Base-by-base conservation (phyloP, 805 yeast species). In the Candida ovalis region DNA sequence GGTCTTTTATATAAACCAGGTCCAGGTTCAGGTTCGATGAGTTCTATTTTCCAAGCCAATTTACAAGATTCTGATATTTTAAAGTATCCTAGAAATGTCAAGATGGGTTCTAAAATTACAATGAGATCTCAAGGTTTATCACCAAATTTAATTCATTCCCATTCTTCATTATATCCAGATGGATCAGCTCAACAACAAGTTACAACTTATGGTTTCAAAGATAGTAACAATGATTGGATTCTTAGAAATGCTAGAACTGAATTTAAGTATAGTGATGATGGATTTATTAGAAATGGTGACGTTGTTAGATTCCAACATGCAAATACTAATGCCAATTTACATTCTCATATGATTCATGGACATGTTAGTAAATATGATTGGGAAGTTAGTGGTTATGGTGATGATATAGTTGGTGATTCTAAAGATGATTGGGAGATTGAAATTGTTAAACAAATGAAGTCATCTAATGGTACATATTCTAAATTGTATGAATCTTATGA, bases 181-280 rank as follows among this genome's bases (percentile, higher is more conserved):
- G 98, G 98, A 2, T 88, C 97, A 1, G 80, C 80, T 52, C 98
- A 94, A 70, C 96, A 90, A 66, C 99, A 94, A 68, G 75, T 94
- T 44, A 94, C 99, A n/a, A 86, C 92, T 15, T 94, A 94, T 66
- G 90, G 92, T n/a, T 89, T 81, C 68, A 88, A 88, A 61, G 98
- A 94, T 68, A 70, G 74, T 43, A 92, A 94, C 67, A 94, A 92
- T 64, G 75, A 84, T 46, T 91, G 96, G 84, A 61, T 60, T 64
- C 75, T 49, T 48, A 65, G 52, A 63, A 68, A 44, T 64, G 80
- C 60, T 45, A 72, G 63, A 69, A 67, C 49, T 17, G 54, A 42
- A 15, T 40, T 28, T 13, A 18, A 39, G 1, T 52, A 57, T 38
- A 47, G 47, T 7, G 50, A 56, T 33, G 52, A 50, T 12, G 50